Evolutionary conservation across 2,329 filamentous ascomycete species (phyloP), one percentile per base, ranked within the genome.

Genomic region (Cadophora sp.): DNA sequence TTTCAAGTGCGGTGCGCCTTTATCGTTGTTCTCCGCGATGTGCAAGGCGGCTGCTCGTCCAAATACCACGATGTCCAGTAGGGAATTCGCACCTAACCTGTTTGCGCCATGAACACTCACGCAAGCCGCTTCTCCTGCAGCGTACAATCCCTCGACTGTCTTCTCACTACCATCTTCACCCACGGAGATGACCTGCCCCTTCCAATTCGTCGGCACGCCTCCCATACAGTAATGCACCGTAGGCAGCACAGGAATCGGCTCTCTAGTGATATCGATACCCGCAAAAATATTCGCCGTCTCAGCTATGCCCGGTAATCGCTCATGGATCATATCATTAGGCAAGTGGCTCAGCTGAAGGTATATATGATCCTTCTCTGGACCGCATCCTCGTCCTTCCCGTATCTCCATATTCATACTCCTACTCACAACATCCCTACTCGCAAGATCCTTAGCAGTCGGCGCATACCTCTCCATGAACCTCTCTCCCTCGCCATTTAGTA

Each of bases 1-100:
- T 79, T 90, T 86, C 76, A 97, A 97, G 69, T 93, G 64, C 80
- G 79, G 9, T 72, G 71, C n/a, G 77, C 77, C 59, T 80, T 81
- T 70, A 80, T 79, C 30, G 80, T 74, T 22, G 79, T 82, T 72
- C 76, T 79, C 95, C 72, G 93, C 92, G 82, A 98, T 96, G 69
- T 93, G 97, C 87, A 97, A 95, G 66, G 94, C 96, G 71, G 98
- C 95, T 73, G 82, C 82, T 43, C 82, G 78, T 22, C 82, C 82
- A 58, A 84, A 84, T 1, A 84, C 82, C 5, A 84, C 81, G 63
- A 84, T 81, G 65, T 84, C 82, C 5, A 84, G 78, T 7, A 84
- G 75, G 1, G 80, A 82, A 66, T 84, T 84, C 1, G 82, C 82
- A 4, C 82, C 82, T 0, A 83, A 74, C 33, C 82, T 75, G 47